These are phyloP conservation scores for Stemphylium lycopersici DNA, from an alignment of 2,329 filamentous ascomycete species.

Conservation along the genomic window DNA sequence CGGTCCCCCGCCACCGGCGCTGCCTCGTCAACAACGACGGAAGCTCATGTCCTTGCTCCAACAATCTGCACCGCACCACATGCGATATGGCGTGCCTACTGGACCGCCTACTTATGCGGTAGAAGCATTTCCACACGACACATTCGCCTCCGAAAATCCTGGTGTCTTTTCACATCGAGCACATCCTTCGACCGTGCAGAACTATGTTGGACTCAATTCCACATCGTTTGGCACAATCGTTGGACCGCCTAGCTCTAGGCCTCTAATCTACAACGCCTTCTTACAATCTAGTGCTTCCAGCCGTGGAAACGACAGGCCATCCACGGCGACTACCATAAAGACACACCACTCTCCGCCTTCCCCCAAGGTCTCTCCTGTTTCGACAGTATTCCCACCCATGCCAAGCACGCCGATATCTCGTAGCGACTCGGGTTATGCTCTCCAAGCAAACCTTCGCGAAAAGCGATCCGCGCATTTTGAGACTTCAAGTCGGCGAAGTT, in stretches of 20 bases:
- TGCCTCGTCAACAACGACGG: constrained; percentile 86
- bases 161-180: constrained; percentile 78
- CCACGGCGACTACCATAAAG: constrained; percentile 50
- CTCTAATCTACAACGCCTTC: constrained; percentile 90
- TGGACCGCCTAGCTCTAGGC: constrained; percentile 57
- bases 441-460: constrained; percentile 85
- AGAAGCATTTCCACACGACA: constrained; percentile 89
- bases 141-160: constrained; percentile 85
- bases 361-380: constrained; percentile 73
- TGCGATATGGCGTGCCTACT: constrained; percentile 82
- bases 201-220: constrained; percentile 88
- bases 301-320: constrained; percentile 71
- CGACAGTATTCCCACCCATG: constrained; percentile 75
- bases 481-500: constrained; percentile 80
- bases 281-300: constrained; percentile 74
- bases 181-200: constrained; percentile 74
- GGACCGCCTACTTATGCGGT: constrained; percentile 92
- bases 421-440: constrained; percentile 88
- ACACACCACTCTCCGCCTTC: constrained; percentile 60
- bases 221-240: constrained; percentile 78
- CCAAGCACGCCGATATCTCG: constrained; percentile 81
- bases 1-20: constrained; percentile 70
- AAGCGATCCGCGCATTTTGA: constrained; percentile 95
- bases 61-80: constrained; percentile 86
- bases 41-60: constrained; percentile 90